A percentile compares a stretch with the other conserved stretches of the same genome.
phyloP scores from a whole-genome alignment of 768 basidiomycete genomes.

The Crepidotus variabilis region DNA sequence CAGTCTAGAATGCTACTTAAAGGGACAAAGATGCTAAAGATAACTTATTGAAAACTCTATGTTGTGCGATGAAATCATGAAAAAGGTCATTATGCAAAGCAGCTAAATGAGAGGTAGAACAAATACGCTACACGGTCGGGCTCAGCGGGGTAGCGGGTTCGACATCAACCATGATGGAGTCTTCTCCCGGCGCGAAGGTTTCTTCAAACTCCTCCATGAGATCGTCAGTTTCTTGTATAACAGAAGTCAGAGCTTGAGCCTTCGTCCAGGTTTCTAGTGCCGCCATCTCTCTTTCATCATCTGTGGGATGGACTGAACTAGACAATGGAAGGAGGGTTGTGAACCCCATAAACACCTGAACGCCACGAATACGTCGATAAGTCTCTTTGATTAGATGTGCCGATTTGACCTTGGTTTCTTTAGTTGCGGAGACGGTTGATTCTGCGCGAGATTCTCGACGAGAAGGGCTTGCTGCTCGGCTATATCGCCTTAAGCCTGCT shows the following conservation, averaged over 20 bases:
- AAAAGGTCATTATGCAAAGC: no score
- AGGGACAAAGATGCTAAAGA: no score
- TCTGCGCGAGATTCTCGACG: background rate
- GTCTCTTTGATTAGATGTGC: constrained; percentile 50
- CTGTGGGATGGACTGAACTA: constrained; percentile 17
- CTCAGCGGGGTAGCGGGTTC: constrained; percentile 3
- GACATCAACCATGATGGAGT: background rate
- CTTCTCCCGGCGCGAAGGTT: background rate
- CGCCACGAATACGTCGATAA: constrained; percentile 56
- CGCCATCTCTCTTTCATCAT: constrained; percentile 31
- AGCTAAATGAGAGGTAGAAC: background rate
- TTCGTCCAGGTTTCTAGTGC: constrained; percentile 48
- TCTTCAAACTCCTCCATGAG: constrained; percentile 57
- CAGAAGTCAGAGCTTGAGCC: constrained; percentile 45
- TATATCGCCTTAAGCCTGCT: constrained; percentile 7
- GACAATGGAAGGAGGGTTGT: constrained; percentile 46
- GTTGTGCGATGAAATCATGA: no score
- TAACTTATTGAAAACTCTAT: no score
- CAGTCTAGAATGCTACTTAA: no score
- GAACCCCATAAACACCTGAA: constrained; percentile 66
- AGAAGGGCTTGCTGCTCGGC: background rate
- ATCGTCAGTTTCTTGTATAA: constrained; percentile 52
- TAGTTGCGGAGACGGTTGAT: background rate
- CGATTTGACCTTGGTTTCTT: constrained; percentile 46
- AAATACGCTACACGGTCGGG: background rate